Evolutionary conservation across 805 yeast genomes (phyloP), one percentile per base, ranked within the genome.

Genomic region (Candida oleophila): DNA sequence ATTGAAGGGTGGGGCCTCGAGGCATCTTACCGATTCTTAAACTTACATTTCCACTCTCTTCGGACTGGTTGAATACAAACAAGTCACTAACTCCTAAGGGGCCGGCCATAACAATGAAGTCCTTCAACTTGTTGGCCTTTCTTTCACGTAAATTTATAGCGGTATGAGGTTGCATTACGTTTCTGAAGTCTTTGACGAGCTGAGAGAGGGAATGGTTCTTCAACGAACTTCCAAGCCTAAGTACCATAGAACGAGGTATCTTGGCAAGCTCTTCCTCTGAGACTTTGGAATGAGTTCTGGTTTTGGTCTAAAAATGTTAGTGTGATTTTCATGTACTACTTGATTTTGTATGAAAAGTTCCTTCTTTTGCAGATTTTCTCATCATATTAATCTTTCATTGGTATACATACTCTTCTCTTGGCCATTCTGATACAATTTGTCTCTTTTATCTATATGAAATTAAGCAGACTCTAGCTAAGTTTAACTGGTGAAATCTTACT

Each of bases 71-170:
- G 72, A 94, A 91, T 18, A 92, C 73, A 68, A 94, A 81, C 60
- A 94, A 68, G 67, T 92, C 96, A 4, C 92, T 78, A 19, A 94
- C 96, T 22, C 96, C 96, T 38, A 94, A 73, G 12, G 98, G 98
- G 4, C 98, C 98, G 34, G 97, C 88, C 97, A 94, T 91, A n/a
- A 89, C 96, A n/a, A 91, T 80, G 57, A 87, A 94, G 68, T 92
- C 99, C 64, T 87, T 89, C 54, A 94, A 74, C 61, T 83, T 87
- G 66, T 94, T 94, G 35, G 88, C 74, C 62, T 88, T 89, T 43
- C 98, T 76, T 68, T 94, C 99, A 53, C 84, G 78, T 49, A 94
- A 76, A 54, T 82, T 87, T 57, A 89, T 82, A 11, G 98, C 97
- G 2, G 99, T 94, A 60, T 92, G 96, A 12, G 99, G 99, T 62